Conservation (phyloP, 2,329 filamentous ascomycete genomes). For the Fusarium nygamai region DNA sequence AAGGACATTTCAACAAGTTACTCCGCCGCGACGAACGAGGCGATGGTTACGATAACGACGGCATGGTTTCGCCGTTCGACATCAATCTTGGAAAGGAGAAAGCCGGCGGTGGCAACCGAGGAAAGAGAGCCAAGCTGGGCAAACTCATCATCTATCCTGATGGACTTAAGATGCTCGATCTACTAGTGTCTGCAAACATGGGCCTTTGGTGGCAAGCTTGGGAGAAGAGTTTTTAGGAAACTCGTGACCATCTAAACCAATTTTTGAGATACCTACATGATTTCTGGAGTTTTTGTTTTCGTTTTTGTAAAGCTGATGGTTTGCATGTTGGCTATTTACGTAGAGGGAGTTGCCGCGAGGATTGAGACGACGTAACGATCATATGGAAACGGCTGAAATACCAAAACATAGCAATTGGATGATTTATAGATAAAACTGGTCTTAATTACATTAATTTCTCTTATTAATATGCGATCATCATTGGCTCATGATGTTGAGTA, state of each 20-base stretch:
- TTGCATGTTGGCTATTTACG: slow-evolving; percentile 8
- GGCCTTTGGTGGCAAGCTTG: slow-evolving; percentile 94
- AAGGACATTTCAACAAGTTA: slow-evolving; percentile 57
- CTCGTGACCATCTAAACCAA: background rate
- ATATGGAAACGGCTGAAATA: slow-evolving; percentile 21
- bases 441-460: background rate
- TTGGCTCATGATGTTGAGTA: background rate
- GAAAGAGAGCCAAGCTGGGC: slow-evolving; percentile 89
- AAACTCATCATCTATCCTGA: slow-evolving; percentile 92
- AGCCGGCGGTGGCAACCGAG: slow-evolving; percentile 86
- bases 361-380: slow-evolving; percentile 31
- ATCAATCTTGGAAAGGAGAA: slow-evolving; percentile 81
- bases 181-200: slow-evolving; percentile 90
- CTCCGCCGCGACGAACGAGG: slow-evolving; percentile 48
- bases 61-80: slow-evolving; percentile 63
- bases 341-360: slow-evolving; percentile 30
- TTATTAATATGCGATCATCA: background rate
- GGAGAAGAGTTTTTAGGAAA: slow-evolving; percentile 62
- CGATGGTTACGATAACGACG: slow-evolving; percentile 52
- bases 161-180: slow-evolving; percentile 93
- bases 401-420: slow-evolving; percentile 7
- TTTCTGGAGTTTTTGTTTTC: slow-evolving; percentile 30
- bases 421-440: background rate
- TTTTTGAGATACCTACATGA: background rate
- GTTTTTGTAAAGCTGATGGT: slow-evolving; percentile 3